phyloP scores from a whole-genome alignment of 2,329 filamentous ascomycete genomes.

The Furcasterigmium sp. region DNA sequence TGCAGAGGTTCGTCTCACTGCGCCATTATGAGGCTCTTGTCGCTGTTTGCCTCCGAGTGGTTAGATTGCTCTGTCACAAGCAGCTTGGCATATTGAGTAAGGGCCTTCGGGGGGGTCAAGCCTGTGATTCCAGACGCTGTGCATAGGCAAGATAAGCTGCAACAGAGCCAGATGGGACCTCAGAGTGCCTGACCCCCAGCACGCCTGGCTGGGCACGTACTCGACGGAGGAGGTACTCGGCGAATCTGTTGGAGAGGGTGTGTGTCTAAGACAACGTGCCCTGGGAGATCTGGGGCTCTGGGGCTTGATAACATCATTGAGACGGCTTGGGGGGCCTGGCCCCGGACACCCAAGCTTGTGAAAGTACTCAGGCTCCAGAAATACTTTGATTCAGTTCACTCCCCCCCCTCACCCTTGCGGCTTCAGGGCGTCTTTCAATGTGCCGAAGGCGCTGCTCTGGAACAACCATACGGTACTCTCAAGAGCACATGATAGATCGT shows the following conservation, averaged over 20 bases:
- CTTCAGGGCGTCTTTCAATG: background rate
- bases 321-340: background rate
- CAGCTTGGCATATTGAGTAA: no score
- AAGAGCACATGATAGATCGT: no score
- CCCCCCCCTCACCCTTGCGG: background rate
- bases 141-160: background rate
- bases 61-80: background rate
- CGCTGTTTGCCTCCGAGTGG: background rate
- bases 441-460: background rate
- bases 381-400: background rate
- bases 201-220: background rate
- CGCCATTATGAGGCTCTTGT: background rate
- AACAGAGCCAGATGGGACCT: background rate
- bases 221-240: background rate
- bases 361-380: constrained; percentile 3
- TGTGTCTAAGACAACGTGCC: constrained; percentile 1
- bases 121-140: no score
- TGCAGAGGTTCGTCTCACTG: background rate
- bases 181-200: background rate
- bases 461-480: no score
- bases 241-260: background rate
- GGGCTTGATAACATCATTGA: constrained; percentile 4
- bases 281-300: constrained; percentile 3
- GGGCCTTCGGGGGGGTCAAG: no score
- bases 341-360: background rate